Base-by-base conservation (phyloP, 352 stramenopile species). In the Salisapilia sapeloensis region DNA sequence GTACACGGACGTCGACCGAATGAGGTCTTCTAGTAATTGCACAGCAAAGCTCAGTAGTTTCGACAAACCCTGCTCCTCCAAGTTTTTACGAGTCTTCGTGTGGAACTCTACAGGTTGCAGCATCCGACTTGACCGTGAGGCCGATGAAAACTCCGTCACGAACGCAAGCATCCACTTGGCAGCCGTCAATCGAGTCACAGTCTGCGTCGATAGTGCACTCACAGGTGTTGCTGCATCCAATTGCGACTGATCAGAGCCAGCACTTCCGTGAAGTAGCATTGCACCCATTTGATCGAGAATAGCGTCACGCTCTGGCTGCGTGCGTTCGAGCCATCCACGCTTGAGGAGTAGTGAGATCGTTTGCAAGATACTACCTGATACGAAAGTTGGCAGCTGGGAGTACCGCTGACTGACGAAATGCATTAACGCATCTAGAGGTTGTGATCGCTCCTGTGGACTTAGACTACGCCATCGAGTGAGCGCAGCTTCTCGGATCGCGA, bases 111-210 rank as follows among this genome's bases (percentile, higher is more conserved):
- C 42, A 0, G 75, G 75, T 40, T 87, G 75, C 33, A 55, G 48
- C 75, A 86, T 90, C 39, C 70, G 72, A 30, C 65, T 81, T 15
- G 75, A 59, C 27, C 66, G 54, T 1, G 75, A 90, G 7, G 66
- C 64, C 2, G 71, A 84, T 27, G 67, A 77, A 38, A 90, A 85
- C 49, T 90, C 75, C 29, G 69, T 83, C 33, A 87, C 67, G 23
- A 90, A 84, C 11, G 75, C 71, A 14, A 84, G 57, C 17, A 90
- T 51, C 67, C 74, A 84, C 41, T 85, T 90, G 30, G 67, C 59
- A 4, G 67, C 67, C 25, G 86, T 45, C 19, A 90, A 33, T 1
- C 67, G 64, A 13, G 29, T 29, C 29, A 45, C 36, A 28, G 67
- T 54, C 3, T 18, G 24, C 12, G 34, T 24, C n/a, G n/a, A n/a